Percentiles rank a stretch among this genome's conserved stretches.
phyloP scores from a whole-genome alignment of 2,329 filamentous ascomycete species.

The Neopestalotiopsis clavispora region DNA sequence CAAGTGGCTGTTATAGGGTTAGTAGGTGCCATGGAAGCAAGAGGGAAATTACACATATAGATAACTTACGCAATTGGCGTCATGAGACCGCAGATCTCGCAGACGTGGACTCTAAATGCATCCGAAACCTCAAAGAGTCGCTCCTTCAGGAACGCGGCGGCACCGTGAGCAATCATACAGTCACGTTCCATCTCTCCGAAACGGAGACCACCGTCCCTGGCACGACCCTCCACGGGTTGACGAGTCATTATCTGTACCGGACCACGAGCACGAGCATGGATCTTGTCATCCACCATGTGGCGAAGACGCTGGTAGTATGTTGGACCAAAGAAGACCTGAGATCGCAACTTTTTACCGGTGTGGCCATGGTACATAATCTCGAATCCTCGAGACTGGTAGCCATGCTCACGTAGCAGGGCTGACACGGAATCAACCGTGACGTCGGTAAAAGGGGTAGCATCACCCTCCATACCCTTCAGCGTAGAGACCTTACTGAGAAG shows the following conservation, averaged over 20 bases:
- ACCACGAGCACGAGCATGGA: slow-evolving; percentile 96
- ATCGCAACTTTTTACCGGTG: slow-evolving; percentile 89
- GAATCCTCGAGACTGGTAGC: slow-evolving; percentile 96
- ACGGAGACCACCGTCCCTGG: slow-evolving; percentile 93
- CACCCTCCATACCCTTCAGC: slow-evolving; percentile 91
- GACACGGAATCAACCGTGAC: slow-evolving; percentile 96
- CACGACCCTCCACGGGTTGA: slow-evolving; percentile 97
- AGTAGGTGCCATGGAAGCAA: slow-evolving; percentile 29
- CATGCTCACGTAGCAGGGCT: slow-evolving; percentile 81
- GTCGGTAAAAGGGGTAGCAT: slow-evolving; percentile 96
- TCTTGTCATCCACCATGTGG: slow-evolving; percentile 99
- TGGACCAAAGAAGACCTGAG: slow-evolving; percentile 95
- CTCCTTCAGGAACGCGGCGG: slow-evolving; percentile 96
- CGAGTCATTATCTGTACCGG: slow-evolving; percentile 97
- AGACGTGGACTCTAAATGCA: slow-evolving; percentile 97
- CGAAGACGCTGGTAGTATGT: slow-evolving; percentile 98
- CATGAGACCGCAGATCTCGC: slow-evolving; percentile 98
- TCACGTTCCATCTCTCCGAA: slow-evolving; percentile 99
- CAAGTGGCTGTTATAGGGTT: slow-evolving; percentile 69
- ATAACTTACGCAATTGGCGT: slow-evolving; percentile 93
- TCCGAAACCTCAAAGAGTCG: slow-evolving; percentile 96
- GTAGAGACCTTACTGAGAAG: slow-evolving; percentile 94
- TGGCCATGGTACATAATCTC: slow-evolving; percentile 99
- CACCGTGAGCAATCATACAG: slow-evolving; percentile 99
- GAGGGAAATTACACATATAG: slow-evolving; percentile 12